These are phyloP conservation scores for Ustilago vetiveriae DNA, from an alignment of 1,284 basidiomycete genomes.

Conservation along the genomic window DNA sequence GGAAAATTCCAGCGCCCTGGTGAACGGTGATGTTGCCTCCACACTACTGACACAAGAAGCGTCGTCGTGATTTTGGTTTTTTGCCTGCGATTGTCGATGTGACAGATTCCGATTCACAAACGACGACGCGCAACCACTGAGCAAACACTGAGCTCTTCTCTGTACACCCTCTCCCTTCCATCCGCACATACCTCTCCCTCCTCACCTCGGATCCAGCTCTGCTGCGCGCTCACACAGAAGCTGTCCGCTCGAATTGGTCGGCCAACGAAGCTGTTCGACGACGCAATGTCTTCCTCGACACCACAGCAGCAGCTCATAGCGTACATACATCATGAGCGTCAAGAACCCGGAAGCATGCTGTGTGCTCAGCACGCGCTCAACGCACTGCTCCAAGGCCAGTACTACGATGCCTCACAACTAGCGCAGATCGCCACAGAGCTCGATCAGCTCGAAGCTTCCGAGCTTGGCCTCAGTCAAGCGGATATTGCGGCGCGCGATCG, in stretches of 20 bases:
- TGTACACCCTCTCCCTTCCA: too few species aligned
- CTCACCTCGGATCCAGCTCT: too few species aligned
- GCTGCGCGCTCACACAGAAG: too few species aligned
- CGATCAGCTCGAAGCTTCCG: constrained; percentile 42
- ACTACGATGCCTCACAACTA: constrained; percentile 63
- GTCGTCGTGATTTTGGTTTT: not conserved
- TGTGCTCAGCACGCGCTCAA: constrained; percentile 66
- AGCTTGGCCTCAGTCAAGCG: constrained; percentile 42
- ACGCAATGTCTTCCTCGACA: constrained; percentile 35
- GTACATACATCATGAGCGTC: constrained; percentile 58
- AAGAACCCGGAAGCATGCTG: constrained; percentile 64
- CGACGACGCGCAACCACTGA: constrained; percentile 1
- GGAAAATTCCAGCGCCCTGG: not conserved
- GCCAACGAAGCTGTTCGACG: too few species aligned
- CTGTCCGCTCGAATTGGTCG: too few species aligned
- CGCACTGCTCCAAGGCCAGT: constrained; percentile 59
- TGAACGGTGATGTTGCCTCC: constrained; percentile 1
- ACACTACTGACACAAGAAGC: constrained; percentile 11
- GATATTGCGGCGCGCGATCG: constrained; percentile 39
- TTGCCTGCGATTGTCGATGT: not conserved
- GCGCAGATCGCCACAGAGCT: constrained; percentile 56
- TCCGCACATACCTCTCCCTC: too few species aligned
- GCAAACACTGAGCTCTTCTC: not conserved
- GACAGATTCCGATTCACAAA: not conserved
- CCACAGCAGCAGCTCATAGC: constrained; percentile 52